Evolutionary conservation across 108 stramenopile species (phyloP), one percentile per base, ranked within the genome.

Genomic region (Skeletonema tropicum): DNA sequence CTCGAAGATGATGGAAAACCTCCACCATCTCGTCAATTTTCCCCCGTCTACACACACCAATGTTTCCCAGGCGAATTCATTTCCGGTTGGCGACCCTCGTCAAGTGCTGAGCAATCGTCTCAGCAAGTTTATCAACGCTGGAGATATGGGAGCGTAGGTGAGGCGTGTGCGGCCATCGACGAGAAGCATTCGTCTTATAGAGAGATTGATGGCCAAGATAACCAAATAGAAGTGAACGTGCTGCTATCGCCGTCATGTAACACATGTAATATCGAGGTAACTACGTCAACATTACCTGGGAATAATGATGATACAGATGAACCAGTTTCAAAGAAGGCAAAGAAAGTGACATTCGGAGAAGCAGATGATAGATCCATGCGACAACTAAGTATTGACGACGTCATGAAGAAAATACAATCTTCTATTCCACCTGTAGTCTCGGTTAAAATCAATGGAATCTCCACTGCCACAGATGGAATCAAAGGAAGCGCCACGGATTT

Each of bases 31-130:
- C 4, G 14, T 29, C 59, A 61, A n/a, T 91, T 92, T 82, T 85
- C 77, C 33, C 94, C 94, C 13, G 92, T 90, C 13, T 95, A 77
- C 68, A 92, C 91, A 17, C 94, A 95, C 71, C 94, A 92, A 80
- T 79, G 71, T 35, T 89, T 93, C 57, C 66, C 73, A 61, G 76
- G 67, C 30, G 92, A 91, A 70, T 69, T 32, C 11, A 75, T 91
- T 57, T 83, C 52, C 6, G 94, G 94, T 31, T 87, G 90, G 70
- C 68, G 77, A 14, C 93, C 91, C 26, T 31, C 70, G 29, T 25
- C 49, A 11, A 73, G 73, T 48, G 85, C 84, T 12, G 70, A 72
- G 33, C 6, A 68, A 10, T 23, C 67, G 74, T 67, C 77, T 60
- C 45, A 48, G 38, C 26, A 30, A 19, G 31, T 82, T 33, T 71